phyloP scores from a whole-genome alignment of 2,329 filamentous ascomycete genomes.

The Helotiales sp. region DNA sequence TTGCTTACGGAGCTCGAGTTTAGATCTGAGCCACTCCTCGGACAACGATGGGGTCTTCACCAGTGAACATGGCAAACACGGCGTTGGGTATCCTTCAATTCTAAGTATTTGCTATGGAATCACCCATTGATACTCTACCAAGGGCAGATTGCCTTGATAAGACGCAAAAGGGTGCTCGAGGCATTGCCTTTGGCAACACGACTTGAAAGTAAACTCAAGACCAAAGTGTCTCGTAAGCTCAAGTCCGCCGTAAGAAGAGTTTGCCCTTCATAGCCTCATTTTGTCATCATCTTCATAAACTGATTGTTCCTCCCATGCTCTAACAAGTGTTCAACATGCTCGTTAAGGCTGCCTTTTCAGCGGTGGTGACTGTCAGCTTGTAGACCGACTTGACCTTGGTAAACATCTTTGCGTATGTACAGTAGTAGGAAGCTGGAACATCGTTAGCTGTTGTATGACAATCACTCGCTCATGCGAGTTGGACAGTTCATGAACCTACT shows the following conservation, averaged over 20 bases:
- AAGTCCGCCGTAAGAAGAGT: neutral
- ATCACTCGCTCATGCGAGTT: neutral
- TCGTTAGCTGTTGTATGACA: constrained; percentile 22
- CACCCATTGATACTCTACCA: neutral
- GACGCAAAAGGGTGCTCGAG: neutral
- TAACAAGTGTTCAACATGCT: constrained; percentile 70
- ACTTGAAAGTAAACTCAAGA: no score
- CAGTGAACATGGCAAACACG: neutral
- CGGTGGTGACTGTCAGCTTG: constrained; percentile 67
- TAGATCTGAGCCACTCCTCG: no score
- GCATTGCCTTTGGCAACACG: neutral
- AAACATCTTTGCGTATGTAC: constrained; percentile 77
- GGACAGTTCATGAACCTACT: constrained; percentile 44
- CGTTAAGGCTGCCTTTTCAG: constrained; percentile 72
- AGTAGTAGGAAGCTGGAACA: constrained; percentile 64
- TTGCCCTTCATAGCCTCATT: neutral
- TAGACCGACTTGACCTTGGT: constrained; percentile 79
- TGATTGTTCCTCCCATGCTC: neutral
- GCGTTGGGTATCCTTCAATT: neutral
- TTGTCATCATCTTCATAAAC: neutral
- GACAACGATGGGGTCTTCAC: no score
- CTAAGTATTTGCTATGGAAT: neutral
- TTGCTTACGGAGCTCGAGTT: no score
- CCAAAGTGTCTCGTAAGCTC: no score
- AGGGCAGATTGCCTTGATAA: neutral